Evolutionary conservation across 352 stramenopile species (phyloP).

Genomic region (Plasmopara viticola): DNA sequence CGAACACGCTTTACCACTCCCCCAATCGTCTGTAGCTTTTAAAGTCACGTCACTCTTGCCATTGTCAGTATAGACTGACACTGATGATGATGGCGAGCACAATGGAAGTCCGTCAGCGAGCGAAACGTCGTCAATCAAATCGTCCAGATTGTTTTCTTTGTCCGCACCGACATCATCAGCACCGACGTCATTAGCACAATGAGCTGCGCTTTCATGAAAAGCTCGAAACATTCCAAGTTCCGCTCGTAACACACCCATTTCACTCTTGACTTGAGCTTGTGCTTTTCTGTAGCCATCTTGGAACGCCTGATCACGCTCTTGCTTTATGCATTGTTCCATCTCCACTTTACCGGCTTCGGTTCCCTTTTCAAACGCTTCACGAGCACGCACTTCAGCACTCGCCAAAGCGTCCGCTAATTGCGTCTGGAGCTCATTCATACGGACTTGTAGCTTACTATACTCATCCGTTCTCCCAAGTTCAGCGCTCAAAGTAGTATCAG

Average conservation of each 20-base stretch:
- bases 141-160: slow-evolving; percentile 17
- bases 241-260: slow-evolving; percentile 37
- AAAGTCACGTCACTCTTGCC: slow-evolving; percentile 27
- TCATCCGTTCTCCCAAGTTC: slow-evolving; percentile 12
- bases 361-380: slow-evolving; percentile 42
- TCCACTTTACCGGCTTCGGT: slow-evolving; percentile 31
- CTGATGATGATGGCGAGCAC: slow-evolving; percentile 34
- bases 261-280: slow-evolving; percentile 21
- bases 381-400: slow-evolving; percentile 23
- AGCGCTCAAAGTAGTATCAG: background rate
- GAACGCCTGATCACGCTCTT: slow-evolving; percentile 28
- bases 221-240: slow-evolving; percentile 49
- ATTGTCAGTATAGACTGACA: slow-evolving; percentile 42
- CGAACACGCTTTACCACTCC: slow-evolving; percentile 39
- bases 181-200: slow-evolving; percentile 24
- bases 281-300: slow-evolving; percentile 36
- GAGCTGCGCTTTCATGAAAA: slow-evolving; percentile 34
- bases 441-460: slow-evolving; percentile 24
- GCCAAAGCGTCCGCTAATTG: slow-evolving; percentile 31
- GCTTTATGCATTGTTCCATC: slow-evolving; percentile 26
- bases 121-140: slow-evolving; percentile 34
- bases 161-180: slow-evolving; percentile 21
- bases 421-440: slow-evolving; percentile 29
- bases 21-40: slow-evolving; percentile 48
- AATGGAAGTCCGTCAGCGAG: slow-evolving; percentile 29